Evolutionary conservation across 2,329 filamentous ascomycete species (phyloP).

Genomic region (Fusarium floridanum): DNA sequence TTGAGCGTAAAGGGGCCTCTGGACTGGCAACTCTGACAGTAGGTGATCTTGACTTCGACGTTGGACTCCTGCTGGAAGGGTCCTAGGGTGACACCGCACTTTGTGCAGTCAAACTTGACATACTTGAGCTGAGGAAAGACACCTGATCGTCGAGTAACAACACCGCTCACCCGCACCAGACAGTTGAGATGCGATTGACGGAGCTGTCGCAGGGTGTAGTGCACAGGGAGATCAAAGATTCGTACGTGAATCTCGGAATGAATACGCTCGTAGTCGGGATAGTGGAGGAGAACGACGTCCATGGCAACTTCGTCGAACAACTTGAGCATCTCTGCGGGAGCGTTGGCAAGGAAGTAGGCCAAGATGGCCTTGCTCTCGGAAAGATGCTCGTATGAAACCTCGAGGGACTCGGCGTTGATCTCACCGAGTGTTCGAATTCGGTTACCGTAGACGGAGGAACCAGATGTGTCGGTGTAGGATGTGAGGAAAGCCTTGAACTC

Average conservation of each 20-base stretch:
- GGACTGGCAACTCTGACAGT: slow-evolving; percentile 96
- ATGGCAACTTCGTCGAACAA: slow-evolving; percentile 97
- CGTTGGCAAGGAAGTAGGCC: slow-evolving; percentile 96
- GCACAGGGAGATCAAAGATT: slow-evolving; percentile 92
- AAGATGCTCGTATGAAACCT: slow-evolving; percentile 95
- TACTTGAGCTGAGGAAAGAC: slow-evolving; percentile 99
- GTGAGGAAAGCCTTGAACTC: slow-evolving; percentile 99
- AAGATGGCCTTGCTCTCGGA: slow-evolving; percentile 91
- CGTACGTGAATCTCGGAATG: slow-evolving; percentile 98
- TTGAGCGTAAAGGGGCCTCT: slow-evolving; percentile 95
- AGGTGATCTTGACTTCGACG: slow-evolving; percentile 94
- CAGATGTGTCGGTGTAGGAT: slow-evolving; percentile 91
- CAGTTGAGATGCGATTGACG: slow-evolving; percentile 97
- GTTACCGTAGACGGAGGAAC: slow-evolving; percentile 93
- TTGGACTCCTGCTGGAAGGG: slow-evolving; percentile 98
- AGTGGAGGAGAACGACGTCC: slow-evolving; percentile 95
- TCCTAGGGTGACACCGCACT: slow-evolving; percentile 91
- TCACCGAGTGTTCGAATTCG: slow-evolving; percentile 96
- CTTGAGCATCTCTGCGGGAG: slow-evolving; percentile 93
- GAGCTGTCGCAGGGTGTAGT: slow-evolving; percentile 94
- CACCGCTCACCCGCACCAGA: slow-evolving; percentile 91
- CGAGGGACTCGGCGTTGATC: slow-evolving; percentile 94
- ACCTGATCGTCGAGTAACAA: slow-evolving; percentile 92
- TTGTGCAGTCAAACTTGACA: slow-evolving; percentile 96
- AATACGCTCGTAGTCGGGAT: slow-evolving; percentile 97